Evolutionary conservation across 2,329 filamentous ascomycete species (phyloP).

Genomic region (Pestalotiopsis sp.): DNA sequence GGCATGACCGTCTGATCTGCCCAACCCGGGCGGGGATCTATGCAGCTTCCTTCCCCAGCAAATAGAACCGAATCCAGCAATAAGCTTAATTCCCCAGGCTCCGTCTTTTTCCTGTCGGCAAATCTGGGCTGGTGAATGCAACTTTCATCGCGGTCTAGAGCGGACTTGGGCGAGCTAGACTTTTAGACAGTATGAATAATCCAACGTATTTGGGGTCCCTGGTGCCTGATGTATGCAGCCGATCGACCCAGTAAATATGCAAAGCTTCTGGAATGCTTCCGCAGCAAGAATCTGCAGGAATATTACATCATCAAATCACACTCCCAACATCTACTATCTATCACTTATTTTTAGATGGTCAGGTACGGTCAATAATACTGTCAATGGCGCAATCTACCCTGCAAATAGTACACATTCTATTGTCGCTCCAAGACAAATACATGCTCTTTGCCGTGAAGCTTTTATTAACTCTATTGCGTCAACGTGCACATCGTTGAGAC

Average conservation of each 20-base stretch:
- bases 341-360: background rate
- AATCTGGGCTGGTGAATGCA: background rate
- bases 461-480: no score
- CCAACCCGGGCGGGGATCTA: background rate
- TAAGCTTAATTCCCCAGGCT: constrained; percentile 10
- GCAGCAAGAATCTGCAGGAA: background rate
- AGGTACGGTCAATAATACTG: background rate
- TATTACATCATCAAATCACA: background rate
- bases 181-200: background rate
- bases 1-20: constrained; percentile 8
- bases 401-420: background rate
- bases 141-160: background rate
- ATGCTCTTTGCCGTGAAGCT: no score
- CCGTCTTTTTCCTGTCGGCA: background rate
- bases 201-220: no score
- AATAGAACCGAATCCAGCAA: background rate
- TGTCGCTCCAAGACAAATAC: background rate
- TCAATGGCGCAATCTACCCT: background rate
- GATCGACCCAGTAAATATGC: background rate
- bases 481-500: no score
- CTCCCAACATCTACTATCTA: background rate
- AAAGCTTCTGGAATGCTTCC: background rate
- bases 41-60: constrained; percentile 4
- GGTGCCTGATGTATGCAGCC: background rate
- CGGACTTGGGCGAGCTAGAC: background rate